A percentile compares a stretch with the other conserved stretches of the same genome.
Conservation (phyloP, 441 rosid species). For the Populus trichocarpa region DNA sequence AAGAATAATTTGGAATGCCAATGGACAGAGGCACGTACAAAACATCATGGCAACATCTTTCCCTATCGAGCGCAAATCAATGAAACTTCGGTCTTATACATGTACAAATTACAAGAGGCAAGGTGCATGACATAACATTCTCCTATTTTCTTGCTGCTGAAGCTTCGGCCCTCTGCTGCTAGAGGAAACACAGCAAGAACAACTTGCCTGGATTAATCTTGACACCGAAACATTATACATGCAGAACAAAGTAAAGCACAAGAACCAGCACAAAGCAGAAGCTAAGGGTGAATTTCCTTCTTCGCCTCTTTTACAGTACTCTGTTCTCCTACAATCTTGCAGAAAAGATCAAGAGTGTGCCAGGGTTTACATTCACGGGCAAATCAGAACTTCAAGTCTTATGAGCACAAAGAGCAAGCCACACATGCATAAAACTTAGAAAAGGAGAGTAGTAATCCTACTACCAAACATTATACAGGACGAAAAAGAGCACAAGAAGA, state of each 20-base stretch:
- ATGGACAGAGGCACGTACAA: not conserved
- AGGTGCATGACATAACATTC: not conserved
- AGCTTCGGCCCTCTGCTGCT: not conserved
- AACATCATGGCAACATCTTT: not conserved
- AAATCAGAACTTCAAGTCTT: not conserved
- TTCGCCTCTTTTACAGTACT: not conserved
- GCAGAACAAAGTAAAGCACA: not conserved
- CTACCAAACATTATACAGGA: conserved; percentile 24
- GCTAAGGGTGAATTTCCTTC: not conserved
- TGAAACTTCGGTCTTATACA: not conserved
- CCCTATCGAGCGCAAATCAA: not conserved
- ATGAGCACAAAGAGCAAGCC: not conserved
- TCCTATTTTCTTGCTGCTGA: not conserved
- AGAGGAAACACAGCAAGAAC: not conserved
- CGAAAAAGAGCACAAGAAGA: conserved; percentile 34
- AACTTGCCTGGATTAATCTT: not conserved
- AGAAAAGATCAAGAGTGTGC: not conserved
- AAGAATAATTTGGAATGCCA: too few relatives aligned
- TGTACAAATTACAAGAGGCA: not conserved
- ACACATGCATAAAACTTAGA: not conserved
- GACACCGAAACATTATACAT: not conserved
- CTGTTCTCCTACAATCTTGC: not conserved
- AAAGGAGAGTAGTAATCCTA: not conserved
- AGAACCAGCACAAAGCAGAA: not conserved
- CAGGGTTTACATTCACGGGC: not conserved